Evolutionary conservation across 2,329 filamentous ascomycete genomes (phyloP).

Genomic region (Colletotrichum echinochloae): DNA sequence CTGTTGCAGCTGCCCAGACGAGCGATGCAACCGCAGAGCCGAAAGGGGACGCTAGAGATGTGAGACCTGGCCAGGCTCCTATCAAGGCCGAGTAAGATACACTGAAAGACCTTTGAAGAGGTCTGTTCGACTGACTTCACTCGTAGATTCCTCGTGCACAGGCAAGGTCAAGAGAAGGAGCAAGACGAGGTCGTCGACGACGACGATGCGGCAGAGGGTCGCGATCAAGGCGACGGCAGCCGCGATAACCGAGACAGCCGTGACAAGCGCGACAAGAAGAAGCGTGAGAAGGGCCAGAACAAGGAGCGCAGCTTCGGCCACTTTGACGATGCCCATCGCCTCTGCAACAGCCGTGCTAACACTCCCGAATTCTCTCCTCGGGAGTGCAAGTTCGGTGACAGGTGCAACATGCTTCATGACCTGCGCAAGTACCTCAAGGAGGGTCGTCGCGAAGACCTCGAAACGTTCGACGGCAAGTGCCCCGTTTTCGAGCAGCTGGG

Average conservation of each 20-base stretch:
- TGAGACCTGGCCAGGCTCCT: conserved; percentile 47
- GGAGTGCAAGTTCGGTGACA: conserved; percentile 81
- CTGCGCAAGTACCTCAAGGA: conserved; percentile 86
- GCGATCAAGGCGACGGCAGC: conserved; percentile 52
- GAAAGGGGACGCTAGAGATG: conserved; percentile 41
- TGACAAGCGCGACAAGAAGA: conserved; percentile 56
- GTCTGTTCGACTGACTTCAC: conserved; percentile 10
- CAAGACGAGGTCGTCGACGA: conserved; percentile 60
- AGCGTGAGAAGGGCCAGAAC: conserved; percentile 75
- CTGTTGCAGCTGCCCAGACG: conserved; percentile 30
- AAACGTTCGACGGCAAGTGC: conserved; percentile 81
- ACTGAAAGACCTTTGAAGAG: not conserved
- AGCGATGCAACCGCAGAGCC: conserved; percentile 19
- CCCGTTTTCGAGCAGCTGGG: conserved; percentile 84
- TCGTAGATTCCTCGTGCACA: conserved; percentile 50
- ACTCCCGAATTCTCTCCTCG: conserved; percentile 84
- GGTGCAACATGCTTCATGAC: conserved; percentile 86
- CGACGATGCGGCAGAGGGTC: conserved; percentile 63
- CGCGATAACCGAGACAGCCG: conserved; percentile 59
- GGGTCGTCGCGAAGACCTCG: conserved; percentile 83
- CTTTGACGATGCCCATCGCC: conserved; percentile 79
- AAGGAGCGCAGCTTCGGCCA: conserved; percentile 83
- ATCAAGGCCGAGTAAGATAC: conserved; percentile 54
- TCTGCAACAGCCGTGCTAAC: conserved; percentile 81
- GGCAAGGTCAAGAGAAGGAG: conserved; percentile 63